Percentiles rank a stretch among this genome's conserved stretches.
Conservation (phyloP, 1,139 yeast genomes). For the Taphrina communis region DNA sequence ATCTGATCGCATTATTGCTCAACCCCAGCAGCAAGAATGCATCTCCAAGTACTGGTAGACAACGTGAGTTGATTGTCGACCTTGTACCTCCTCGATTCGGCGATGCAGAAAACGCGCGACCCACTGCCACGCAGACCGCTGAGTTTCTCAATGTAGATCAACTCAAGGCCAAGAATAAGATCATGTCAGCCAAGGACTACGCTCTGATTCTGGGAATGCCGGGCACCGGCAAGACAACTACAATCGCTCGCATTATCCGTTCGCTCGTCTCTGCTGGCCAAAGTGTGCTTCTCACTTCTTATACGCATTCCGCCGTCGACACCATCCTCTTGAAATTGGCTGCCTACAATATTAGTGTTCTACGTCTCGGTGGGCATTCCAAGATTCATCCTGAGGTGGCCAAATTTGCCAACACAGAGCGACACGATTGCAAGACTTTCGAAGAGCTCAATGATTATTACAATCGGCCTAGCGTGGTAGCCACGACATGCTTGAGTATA, state of each 20-base stretch:
- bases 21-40: conserved; percentile 60
- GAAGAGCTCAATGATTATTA: conserved; percentile 57
- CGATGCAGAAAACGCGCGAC: background rate
- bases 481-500: conserved; percentile 84
- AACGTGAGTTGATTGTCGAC: conserved; percentile 70
- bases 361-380: conserved; percentile 52
- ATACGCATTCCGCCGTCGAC: conserved; percentile 96
- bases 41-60: conserved; percentile 44
- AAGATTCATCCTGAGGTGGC: conserved; percentile 67
- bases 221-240: conserved; percentile 97
- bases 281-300: conserved; percentile 77
- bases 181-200: conserved; percentile 70
- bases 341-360: conserved; percentile 57
- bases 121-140: conserved; percentile 23
- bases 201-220: conserved; percentile 94
- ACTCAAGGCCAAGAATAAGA: conserved; percentile 66
- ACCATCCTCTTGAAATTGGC: conserved; percentile 78
- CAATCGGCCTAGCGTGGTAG: conserved; percentile 67
- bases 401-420: conserved; percentile 59
- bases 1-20: conserved; percentile 70
- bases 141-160: conserved; percentile 70
- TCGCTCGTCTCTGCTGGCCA: conserved; percentile 65
- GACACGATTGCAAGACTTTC: conserved; percentile 51
- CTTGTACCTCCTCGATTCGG: conserved; percentile 57
- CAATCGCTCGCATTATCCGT: conserved; percentile 75